Evolutionary conservation across 768 basidiomycete genomes (phyloP).

Genomic region (Xerocomellus dryophilus): DNA sequence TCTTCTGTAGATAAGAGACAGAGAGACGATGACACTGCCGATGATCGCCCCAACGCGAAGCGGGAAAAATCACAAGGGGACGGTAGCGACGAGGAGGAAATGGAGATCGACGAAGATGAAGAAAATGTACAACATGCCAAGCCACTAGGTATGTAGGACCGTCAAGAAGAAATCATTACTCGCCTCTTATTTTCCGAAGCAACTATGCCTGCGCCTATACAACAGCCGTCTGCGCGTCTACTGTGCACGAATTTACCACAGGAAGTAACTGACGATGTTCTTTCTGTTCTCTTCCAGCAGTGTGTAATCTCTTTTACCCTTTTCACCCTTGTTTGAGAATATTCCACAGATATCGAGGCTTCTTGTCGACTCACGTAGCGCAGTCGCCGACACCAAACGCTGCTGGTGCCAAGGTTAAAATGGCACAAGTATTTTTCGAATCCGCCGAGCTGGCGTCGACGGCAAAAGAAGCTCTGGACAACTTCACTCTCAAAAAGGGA

Average conservation of each 20-base stretch:
- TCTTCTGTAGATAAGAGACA: constrained; percentile 54
- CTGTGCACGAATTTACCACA: constrained; percentile 85
- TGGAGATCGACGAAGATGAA: constrained; percentile 93
- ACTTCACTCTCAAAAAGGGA: constrained; percentile 82
- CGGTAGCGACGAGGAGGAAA: constrained; percentile 75
- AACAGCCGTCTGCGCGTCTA: constrained; percentile 58
- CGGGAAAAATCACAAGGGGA: constrained; percentile 65
- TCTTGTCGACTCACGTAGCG: constrained; percentile 65
- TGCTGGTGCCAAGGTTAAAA: constrained; percentile 66
- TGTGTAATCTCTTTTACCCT: constrained; percentile 41
- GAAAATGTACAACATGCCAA: constrained; percentile 45
- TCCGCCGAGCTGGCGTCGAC: constrained; percentile 66
- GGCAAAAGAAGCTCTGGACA: constrained; percentile 81
- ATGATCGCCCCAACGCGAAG: constrained; percentile 58
- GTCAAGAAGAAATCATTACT: constrained; percentile 5
- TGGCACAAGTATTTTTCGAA: constrained; percentile 80
- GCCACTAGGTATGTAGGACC: constrained; percentile 46
- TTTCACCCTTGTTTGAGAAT: neutral
- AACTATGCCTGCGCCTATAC: constrained; percentile 46
- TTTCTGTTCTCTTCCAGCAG: constrained; percentile 90
- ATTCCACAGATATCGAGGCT: constrained; percentile 72
- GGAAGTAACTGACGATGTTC: constrained; percentile 84
- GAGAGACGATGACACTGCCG: constrained; percentile 59
- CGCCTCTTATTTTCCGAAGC: constrained; percentile 24
- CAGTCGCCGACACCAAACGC: constrained; percentile 67